Percentiles rank a stretch among this genome's conserved stretches.
Evolutionary conservation across 148 eudicot genomes (phyloP).

Genomic region (Spergularia bocconei): DNA sequence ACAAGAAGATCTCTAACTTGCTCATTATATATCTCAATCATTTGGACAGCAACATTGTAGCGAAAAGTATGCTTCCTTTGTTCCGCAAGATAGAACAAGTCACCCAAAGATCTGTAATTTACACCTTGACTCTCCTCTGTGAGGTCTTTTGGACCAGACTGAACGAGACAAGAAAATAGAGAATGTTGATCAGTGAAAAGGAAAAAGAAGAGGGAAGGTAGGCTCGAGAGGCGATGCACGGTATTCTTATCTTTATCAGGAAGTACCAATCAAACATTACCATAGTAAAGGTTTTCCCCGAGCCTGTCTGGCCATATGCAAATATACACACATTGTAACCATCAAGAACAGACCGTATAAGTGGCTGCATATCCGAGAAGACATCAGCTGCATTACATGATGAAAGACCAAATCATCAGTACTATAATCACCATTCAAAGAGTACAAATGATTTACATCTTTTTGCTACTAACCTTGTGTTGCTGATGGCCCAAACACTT

Average conservation of each 20-base stretch:
- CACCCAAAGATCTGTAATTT: slow-evolving; percentile 84
- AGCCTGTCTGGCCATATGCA: slow-evolving; percentile 98
- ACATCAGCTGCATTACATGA: slow-evolving; percentile 63
- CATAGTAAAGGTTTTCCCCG: slow-evolving; percentile 95
- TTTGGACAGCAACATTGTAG: slow-evolving; percentile 92
- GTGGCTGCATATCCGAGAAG: slow-evolving; percentile 80
- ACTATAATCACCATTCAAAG: background rate
- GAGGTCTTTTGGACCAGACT: slow-evolving; percentile 89
- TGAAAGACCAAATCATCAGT: slow-evolving; percentile 8
- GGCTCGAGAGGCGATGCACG: background rate
- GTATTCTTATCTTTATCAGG: background rate
- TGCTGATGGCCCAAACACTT: slow-evolving; percentile 86
- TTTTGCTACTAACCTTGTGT: slow-evolving; percentile 65
- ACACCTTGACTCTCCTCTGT: slow-evolving; percentile 88
- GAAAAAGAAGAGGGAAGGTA: no score
- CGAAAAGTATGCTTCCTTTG: slow-evolving; percentile 73
- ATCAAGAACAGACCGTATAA: slow-evolving; percentile 94
- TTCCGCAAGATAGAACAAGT: slow-evolving; percentile 76
- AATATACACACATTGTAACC: slow-evolving; percentile 94
- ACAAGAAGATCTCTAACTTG: slow-evolving; percentile 96
- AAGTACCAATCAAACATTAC: slow-evolving; percentile 33
- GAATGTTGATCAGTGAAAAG: slow-evolving; percentile 10
- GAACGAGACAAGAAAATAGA: slow-evolving; percentile 15
- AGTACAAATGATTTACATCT: background rate
- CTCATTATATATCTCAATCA: slow-evolving; percentile 97